Percentiles rank a stretch among this genome's conserved stretches.
Conservation (phyloP, 805 yeast species). For the Dipodascopsis tothii region DNA sequence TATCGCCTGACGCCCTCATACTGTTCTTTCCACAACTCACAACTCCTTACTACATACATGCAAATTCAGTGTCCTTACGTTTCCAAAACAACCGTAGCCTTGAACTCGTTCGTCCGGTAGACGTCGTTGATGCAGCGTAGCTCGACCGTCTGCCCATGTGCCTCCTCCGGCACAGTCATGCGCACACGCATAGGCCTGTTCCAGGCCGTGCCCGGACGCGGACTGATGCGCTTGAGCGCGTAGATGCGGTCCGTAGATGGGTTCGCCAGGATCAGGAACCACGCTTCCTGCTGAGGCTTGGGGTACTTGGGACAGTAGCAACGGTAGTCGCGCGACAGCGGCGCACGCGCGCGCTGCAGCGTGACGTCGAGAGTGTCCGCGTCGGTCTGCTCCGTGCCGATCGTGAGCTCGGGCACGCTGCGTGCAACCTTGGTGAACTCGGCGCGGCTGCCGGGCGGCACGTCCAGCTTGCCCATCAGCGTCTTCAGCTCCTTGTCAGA, state of each 20-base stretch:
- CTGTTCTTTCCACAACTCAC: too few relatives aligned
- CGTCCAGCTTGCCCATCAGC: slow-evolving; percentile 9
- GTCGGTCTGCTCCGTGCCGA: slow-evolving; percentile 15
- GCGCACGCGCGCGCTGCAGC: slow-evolving; percentile 46
- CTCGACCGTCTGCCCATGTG: slow-evolving; percentile 6
- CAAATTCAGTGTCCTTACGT: background rate
- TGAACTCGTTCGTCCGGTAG: slow-evolving; percentile 2
- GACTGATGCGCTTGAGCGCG: slow-evolving; percentile 61
- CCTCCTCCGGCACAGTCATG: slow-evolving; percentile 11
- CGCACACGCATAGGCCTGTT: slow-evolving; percentile 7
- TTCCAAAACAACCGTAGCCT: too few relatives aligned
- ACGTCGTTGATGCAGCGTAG: slow-evolving; percentile 13
- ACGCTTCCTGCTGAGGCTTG: slow-evolving; percentile 83
- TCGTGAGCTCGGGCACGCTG: slow-evolving; percentile 54
- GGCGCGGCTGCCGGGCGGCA: slow-evolving; percentile 4
- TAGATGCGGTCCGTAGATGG: slow-evolving; percentile 44
- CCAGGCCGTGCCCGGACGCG: slow-evolving; percentile 40
- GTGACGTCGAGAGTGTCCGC: slow-evolving; percentile 37
- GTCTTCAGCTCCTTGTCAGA: slow-evolving; percentile 6
- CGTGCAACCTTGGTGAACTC: slow-evolving; percentile 34
- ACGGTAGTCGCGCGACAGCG: slow-evolving; percentile 46
- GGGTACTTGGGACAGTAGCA: slow-evolving; percentile 77
- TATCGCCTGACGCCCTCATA: too few relatives aligned
- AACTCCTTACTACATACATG: too few relatives aligned
- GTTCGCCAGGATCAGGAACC: slow-evolving; percentile 69